Percentiles rank a stretch among this genome's conserved stretches.
phyloP scores from a whole-genome alignment of 805 yeast genomes.

The Candida loeiensis region DNA sequence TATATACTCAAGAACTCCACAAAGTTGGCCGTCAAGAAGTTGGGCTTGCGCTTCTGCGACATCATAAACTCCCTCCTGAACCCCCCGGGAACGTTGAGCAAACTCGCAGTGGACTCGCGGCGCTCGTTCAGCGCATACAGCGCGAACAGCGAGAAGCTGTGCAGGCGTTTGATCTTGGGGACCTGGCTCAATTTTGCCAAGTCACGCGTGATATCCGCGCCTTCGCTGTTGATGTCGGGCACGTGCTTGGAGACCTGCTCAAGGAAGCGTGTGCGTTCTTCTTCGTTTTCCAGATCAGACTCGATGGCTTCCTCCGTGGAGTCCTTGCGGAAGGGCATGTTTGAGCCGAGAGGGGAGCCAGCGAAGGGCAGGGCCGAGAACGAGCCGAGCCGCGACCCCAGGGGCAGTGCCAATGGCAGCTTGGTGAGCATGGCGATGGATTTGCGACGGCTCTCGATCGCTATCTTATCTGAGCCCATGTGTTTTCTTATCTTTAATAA shows the following conservation, averaged over 20 bases:
- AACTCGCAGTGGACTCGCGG: slow-evolving; percentile 63
- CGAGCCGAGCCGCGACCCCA: slow-evolving; percentile 11
- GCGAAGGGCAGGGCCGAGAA: slow-evolving; percentile 9
- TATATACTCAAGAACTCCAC: slow-evolving; percentile 73
- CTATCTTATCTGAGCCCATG: not conserved
- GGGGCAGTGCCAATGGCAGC: slow-evolving; percentile 27
- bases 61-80: slow-evolving; percentile 69
- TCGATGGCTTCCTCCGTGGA: slow-evolving; percentile 13
- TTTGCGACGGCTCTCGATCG: slow-evolving; percentile 17
- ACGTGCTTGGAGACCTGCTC: slow-evolving; percentile 36
- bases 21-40: slow-evolving; percentile 65
- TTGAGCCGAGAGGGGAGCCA: slow-evolving; percentile 10
- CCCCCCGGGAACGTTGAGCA: slow-evolving; percentile 76
- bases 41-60: slow-evolving; percentile 26
- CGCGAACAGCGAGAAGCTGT: slow-evolving; percentile 20
- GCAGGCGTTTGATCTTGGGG: slow-evolving; percentile 9
- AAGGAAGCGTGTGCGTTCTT: slow-evolving; percentile 26
- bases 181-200: slow-evolving; percentile 27
- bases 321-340: slow-evolving; percentile 7
- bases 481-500: not conserved
- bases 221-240: slow-evolving; percentile 39
- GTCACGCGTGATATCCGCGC: slow-evolving; percentile 53
- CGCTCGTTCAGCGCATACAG: slow-evolving; percentile 32
- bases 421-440: slow-evolving; percentile 32
- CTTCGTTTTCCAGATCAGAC: slow-evolving; percentile 12